Conservation (phyloP, 192 early-diverging fungal species). For the Kickxella alabastrina region DNA sequence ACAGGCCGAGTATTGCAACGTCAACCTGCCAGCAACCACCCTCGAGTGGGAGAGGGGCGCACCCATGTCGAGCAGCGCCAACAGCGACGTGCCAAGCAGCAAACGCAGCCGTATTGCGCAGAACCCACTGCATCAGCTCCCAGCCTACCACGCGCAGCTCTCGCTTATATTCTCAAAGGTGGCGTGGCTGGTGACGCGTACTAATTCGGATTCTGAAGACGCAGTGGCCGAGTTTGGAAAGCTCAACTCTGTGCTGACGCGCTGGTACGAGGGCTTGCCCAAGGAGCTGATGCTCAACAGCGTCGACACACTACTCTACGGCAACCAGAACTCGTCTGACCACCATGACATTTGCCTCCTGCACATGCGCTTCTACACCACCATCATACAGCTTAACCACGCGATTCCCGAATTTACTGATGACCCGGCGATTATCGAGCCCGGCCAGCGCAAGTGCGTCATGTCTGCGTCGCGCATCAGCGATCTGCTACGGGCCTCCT, state of each 20-base stretch:
- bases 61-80: conserved; percentile 4
- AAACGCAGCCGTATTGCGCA: conserved; percentile 26
- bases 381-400: conserved; percentile 52
- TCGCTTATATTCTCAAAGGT: conserved; percentile 53
- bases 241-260: conserved; percentile 47
- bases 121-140: conserved; percentile 34
- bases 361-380: conserved; percentile 46
- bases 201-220: conserved; percentile 24
- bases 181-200: conserved; percentile 49
- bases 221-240: conserved; percentile 42
- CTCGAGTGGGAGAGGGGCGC: conserved; percentile 36
- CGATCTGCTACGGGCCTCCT: conserved; percentile 45
- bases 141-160: conserved; percentile 49
- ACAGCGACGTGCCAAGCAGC: not conserved
- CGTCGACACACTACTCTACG: conserved; percentile 36
- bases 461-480: conserved; percentile 47
- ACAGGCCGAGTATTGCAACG: conserved; percentile 50
- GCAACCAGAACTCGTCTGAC: conserved; percentile 26
- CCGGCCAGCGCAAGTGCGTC: conserved; percentile 50
- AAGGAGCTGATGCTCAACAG: conserved; percentile 46
- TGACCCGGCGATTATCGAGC: conserved; percentile 36
- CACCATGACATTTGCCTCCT: conserved; percentile 43
- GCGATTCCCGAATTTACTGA: conserved; percentile 50
- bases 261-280: conserved; percentile 52
- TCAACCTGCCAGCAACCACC: conserved; percentile 37